These are phyloP conservation scores for Gonium pectorale DNA, from an alignment of 139 green algal genomes.

Conservation along the genomic window DNA sequence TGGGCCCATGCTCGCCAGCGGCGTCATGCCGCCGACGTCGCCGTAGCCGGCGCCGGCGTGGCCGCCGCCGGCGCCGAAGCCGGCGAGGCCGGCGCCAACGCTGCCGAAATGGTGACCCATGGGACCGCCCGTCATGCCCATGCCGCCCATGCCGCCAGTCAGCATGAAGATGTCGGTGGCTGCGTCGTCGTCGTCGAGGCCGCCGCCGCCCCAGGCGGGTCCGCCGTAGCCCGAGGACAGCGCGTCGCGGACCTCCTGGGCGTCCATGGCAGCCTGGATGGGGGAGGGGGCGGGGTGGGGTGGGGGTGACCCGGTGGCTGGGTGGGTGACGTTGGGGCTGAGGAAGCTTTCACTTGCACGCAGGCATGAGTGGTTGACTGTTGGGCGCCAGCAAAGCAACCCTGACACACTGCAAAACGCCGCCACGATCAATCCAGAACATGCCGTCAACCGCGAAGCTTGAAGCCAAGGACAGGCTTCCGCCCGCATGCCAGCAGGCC, in stretches of 20 bases:
- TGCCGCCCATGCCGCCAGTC: not conserved
- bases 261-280: slow-evolving; percentile 38
- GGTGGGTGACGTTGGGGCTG: too few relatives aligned
- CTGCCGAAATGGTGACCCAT: too few relatives aligned
- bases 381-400: too few relatives aligned
- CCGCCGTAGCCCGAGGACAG: not conserved
- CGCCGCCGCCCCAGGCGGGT: not conserved
- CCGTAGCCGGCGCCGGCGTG: slow-evolving; percentile 13
- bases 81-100: slow-evolving; percentile 1
- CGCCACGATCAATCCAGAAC: too few relatives aligned
- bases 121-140: not conserved
- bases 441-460: too few relatives aligned
- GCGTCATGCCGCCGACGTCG: slow-evolving; percentile 17
- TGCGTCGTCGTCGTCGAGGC: slow-evolving; percentile 35
- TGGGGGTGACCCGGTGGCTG: too few relatives aligned
- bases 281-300: not conserved
- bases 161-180: slow-evolving; percentile 29
- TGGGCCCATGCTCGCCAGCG: not conserved
- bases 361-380: too few relatives aligned
- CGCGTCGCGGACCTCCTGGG: slow-evolving; percentile 30
- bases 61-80: not conserved
- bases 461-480: too few relatives aligned
- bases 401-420: too few relatives aligned
- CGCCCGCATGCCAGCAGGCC: too few relatives aligned
- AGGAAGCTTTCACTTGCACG: too few relatives aligned